Evolutionary conservation across 306 rosid species (phyloP).

Genomic region (Prunus persica): DNA sequence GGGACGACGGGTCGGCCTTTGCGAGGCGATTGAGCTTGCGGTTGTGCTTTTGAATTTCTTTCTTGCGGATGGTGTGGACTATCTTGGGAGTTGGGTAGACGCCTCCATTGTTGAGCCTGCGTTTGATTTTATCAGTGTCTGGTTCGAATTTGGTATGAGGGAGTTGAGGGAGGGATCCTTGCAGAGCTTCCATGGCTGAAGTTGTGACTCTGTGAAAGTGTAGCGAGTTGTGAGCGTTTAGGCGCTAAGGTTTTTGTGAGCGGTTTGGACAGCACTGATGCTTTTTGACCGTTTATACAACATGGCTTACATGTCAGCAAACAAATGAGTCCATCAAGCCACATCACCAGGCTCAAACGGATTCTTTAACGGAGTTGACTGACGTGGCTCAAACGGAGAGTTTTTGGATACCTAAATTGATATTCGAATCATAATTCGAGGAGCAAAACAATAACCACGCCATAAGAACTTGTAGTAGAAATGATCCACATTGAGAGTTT

Average conservation of each 20-base stretch:
- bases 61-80: constrained; percentile 77
- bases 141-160: constrained; percentile 58
- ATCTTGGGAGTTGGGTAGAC: constrained; percentile 70
- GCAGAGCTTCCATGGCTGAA: constrained; percentile 59
- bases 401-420: too few relatives aligned
- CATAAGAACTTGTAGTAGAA: too few relatives aligned
- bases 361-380: too few relatives aligned
- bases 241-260: constrained; percentile 8
- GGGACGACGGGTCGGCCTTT: constrained; percentile 19
- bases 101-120: constrained; percentile 47
- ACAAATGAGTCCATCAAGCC: too few relatives aligned
- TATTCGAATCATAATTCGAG: too few relatives aligned
- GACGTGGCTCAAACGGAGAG: too few relatives aligned
- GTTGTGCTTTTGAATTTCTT: constrained; percentile 72
- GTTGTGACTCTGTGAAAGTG: not conserved
- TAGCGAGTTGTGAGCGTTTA: not conserved
- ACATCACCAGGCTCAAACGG: too few relatives aligned
- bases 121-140: constrained; percentile 52
- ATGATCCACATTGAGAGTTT: too few relatives aligned
- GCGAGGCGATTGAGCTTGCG: constrained; percentile 50
- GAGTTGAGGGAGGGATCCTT: constrained; percentile 11
- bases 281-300: not conserved
- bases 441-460: too few relatives aligned
- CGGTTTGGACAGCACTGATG: not conserved
- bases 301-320: too few relatives aligned